Evolutionary conservation across 106 monocot species (phyloP).

Genomic region (Dendrobium officinale): DNA sequence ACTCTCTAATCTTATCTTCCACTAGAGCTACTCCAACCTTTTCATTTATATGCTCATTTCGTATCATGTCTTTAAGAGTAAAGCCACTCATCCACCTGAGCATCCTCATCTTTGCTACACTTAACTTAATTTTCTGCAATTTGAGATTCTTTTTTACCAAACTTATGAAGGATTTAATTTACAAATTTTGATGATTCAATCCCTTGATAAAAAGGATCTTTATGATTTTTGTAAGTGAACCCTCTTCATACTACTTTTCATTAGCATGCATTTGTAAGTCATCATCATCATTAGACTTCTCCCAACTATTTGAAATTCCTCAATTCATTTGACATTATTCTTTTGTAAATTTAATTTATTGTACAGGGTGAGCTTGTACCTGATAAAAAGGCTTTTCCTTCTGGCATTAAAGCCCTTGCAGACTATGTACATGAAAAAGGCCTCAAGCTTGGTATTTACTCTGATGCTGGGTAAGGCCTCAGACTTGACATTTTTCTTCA

Average conservation of each 20-base stretch:
- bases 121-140: no score
- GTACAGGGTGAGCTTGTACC: slow-evolving; percentile 74
- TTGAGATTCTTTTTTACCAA: neutral
- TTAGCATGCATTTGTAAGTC: neutral
- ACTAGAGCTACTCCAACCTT: no score
- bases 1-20: no score
- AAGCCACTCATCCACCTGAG: no score
- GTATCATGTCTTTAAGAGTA: no score
- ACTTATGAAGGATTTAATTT: neutral
- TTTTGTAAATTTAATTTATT: neutral
- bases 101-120: no score
- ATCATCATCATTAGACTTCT: neutral
- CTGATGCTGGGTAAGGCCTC: slow-evolving; percentile 81
- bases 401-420: slow-evolving; percentile 82
- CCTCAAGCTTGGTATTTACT: slow-evolving; percentile 94
- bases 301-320: neutral
- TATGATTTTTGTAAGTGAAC: neutral
- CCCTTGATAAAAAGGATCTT: neutral
- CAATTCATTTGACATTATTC: neutral
- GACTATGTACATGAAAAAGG: slow-evolving; percentile 87
- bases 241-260: neutral
- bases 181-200: neutral
- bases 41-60: no score
- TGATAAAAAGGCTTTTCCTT: slow-evolving; percentile 70
- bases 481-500: neutral